Evolutionary conservation across 1,284 basidiomycete genomes (phyloP), one percentile per base, ranked within the genome.

Genomic region (Cutaneotrichosporon spelunceum): DNA sequence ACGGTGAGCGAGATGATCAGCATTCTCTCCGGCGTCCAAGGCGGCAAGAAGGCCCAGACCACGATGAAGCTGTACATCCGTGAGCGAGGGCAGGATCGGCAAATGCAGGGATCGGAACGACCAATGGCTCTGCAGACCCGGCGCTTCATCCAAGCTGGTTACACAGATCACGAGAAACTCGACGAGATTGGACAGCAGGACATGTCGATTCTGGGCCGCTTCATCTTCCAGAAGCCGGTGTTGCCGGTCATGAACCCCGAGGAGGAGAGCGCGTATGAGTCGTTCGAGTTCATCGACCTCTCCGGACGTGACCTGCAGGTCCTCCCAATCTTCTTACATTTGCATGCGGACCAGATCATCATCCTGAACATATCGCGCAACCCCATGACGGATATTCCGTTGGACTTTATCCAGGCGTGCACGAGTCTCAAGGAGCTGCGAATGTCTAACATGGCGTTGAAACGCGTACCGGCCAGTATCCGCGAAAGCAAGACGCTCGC

Each of bases 391-490:
- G 95, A 99, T 76, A 88, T 99, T 39, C 96, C 96, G 0, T 86
- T 92, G 54, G 96, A 99, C 79, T 99, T 99, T 75, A 89, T 97
- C 56, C 91, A 98, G 78, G 86, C 89, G 11, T 97, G 93, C 73
- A 86, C 85, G 3, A 85, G 82, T 6, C 84, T 99, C 30, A 87
- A 88, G 56, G 93, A 95, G 71, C 85, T 99, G 55, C 86, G 89
- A 10, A 82, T 99, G 59, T 89, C 89, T n/a, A 87, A 92, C 69
- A 93, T 97, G 87, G 90, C 91, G 14, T 88, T 97, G 82, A 98
- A 97, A 80, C 88, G 89, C 63, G 88, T 99, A 0, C 95, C 95
- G 0, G 87, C 87, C 61, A 90, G 87, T 65, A 85, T 99, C 21
- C 85, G 88, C 55, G 85, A 90, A 69, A 89, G 88, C 62, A 78